Evolutionary conservation across 2,329 filamentous ascomycete species (phyloP), one percentile per base, ranked within the genome.

Genomic region (Stagonosporopsis vannaccii): DNA sequence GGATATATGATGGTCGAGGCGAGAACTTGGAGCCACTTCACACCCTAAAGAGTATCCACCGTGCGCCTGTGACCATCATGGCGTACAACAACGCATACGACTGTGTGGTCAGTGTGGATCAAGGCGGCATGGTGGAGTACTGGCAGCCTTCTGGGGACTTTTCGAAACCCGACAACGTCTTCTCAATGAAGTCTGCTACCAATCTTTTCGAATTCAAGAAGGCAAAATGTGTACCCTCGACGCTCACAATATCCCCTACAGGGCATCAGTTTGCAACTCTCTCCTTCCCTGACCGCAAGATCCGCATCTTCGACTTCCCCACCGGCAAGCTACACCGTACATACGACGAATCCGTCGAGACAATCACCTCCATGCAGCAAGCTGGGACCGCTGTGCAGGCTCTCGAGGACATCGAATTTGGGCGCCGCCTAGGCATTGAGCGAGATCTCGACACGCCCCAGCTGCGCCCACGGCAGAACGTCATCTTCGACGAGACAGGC

Each of bases 161-260:
- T 74, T 92, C 96, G 69, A 97, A 98, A 76, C 95, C 95, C 0
- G 88, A 92, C 65, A 92, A 87, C 48, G 92, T 99, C 17, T 99
- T 96, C 73, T 85, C 91, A 64, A 91, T 92, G 79, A 99, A 99
- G 78, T 96, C 92, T 72, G 89, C 90, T 1, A 99, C 95, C 2
- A 95, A 91, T 69, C 82, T 99, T 1, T 99, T 98, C 71, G 94
- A 97, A 49, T 98, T 99, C 80, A 98, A 96, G 72, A 98, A 97
- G 77, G 85, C 75, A 28, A 98, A 97, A 75, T 90, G 92, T 0
- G 85, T 89, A 0, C 93, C 94, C 0, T 86, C 88, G 4, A 91
- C 90, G 11, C 81, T 99, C 44, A 91, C 90, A 0, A 85, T 99
- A 42, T 97, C 95, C 0, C 92, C 93, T 0, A 89, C 89, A 0